Conservation (phyloP, 2,329 filamentous ascomycete species). For the Arthrobotrys conoides region DNA sequence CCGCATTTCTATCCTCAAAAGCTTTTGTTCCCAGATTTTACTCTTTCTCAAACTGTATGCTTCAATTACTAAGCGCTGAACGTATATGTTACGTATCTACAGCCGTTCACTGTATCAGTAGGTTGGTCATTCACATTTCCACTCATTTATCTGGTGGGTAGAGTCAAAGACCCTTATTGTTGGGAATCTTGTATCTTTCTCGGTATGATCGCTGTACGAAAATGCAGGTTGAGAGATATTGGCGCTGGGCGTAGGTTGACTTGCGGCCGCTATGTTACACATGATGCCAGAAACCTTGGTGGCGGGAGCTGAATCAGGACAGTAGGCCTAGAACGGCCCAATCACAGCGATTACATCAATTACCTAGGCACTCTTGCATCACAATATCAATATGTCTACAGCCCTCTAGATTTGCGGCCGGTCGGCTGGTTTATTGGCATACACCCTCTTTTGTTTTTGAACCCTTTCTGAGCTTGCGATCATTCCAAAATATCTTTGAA, state of each 20-base stretch:
- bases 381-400: too few relatives aligned
- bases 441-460: not conserved
- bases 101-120: too few relatives aligned
- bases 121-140: too few relatives aligned
- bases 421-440: not conserved
- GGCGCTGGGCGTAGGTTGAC: not conserved
- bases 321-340: constrained; percentile 6
- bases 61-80: too few relatives aligned
- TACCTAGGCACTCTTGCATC: too few relatives aligned
- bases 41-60: not conserved
- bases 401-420: not conserved
- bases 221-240: not conserved
- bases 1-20: not conserved
- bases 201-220: not conserved
- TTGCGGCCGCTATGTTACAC: not conserved
- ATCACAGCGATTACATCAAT: not conserved
- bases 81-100: too few relatives aligned
- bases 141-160: too few relatives aligned
- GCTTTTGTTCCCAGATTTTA: not conserved
- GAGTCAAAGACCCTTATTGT: too few relatives aligned
- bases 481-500: too few relatives aligned
- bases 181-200: too few relatives aligned
- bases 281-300: not conserved
- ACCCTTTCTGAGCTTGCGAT: too few relatives aligned
- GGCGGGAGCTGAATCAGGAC: not conserved